Conservation (phyloP, 164 flowering plant species). For the Malania oleifera region DNA sequence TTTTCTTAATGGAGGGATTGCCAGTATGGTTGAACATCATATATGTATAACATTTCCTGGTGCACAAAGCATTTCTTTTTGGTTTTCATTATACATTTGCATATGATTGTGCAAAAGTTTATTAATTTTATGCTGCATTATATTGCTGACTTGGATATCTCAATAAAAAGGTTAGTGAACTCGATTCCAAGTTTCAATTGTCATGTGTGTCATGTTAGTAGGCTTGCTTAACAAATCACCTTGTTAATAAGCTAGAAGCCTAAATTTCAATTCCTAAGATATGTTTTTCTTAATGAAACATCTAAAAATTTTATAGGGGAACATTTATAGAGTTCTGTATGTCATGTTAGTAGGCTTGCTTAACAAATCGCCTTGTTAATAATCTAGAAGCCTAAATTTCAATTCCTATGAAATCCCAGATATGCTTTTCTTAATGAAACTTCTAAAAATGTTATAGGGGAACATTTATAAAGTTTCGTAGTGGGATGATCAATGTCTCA, state of each 20-base stretch:
- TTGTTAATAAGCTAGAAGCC: too few species aligned
- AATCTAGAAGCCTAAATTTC: background rate
- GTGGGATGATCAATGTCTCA: slow-evolving; percentile 96
- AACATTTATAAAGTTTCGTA: slow-evolving; percentile 93
- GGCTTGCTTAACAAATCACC: too few species aligned
- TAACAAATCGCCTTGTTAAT: too few species aligned
- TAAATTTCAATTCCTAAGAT: background rate
- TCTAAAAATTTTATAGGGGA: slow-evolving; percentile 45
- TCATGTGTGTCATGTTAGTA: too few species aligned
- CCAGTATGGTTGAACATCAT: too few species aligned
- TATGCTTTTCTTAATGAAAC: background rate
- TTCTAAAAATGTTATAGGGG: slow-evolving; percentile 44
- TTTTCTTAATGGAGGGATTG: too few species aligned
- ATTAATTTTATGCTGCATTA: slow-evolving; percentile 91
- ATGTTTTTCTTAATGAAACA: background rate
- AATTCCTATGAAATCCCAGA: background rate
- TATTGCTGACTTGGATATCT: slow-evolving; percentile 97
- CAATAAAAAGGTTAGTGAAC: slow-evolving; percentile 79
- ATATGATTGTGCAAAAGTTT: slow-evolving; percentile 58
- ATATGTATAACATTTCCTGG: too few species aligned
- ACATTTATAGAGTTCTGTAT: slow-evolving; percentile 98
- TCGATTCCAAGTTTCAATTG: too few species aligned
- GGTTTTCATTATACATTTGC: slow-evolving; percentile 1
- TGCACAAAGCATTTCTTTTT: background rate
- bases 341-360: too few species aligned